phyloP scores from a whole-genome alignment of 2,329 filamentous ascomycete species.

The Xylariaceae sp. region DNA sequence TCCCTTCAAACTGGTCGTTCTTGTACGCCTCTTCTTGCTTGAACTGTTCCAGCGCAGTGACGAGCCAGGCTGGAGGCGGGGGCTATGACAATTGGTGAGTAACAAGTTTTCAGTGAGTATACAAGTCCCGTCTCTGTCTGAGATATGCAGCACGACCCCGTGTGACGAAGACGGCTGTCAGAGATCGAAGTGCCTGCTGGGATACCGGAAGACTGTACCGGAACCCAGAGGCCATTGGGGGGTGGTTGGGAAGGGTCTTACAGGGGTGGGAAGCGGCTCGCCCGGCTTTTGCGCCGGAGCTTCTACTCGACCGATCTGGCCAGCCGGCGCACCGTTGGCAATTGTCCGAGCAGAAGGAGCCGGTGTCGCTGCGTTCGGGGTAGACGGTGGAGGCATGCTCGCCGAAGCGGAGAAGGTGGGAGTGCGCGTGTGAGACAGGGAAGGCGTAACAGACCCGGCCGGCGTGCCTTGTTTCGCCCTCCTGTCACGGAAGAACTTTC shows the following conservation, averaged over 20 bases:
- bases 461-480: conserved; percentile 37
- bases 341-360: conserved; percentile 18
- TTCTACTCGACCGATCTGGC: conserved; percentile 62
- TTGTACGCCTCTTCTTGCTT: conserved; percentile 59
- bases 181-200: conserved; percentile 30
- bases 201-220: conserved; percentile 29
- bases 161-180: conserved; percentile 17
- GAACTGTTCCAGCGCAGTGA: conserved; percentile 64
- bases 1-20: conserved; percentile 77
- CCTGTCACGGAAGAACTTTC: conserved; percentile 56
- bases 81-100: conserved; percentile 50
- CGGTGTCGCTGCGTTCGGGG: conserved; percentile 26
- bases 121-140: conserved; percentile 8
- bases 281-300: conserved; percentile 57
- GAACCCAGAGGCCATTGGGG: conserved; percentile 17
- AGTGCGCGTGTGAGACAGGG: conserved; percentile 44
- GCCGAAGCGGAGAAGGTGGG: conserved; percentile 36
- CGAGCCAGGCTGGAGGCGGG: conserved; percentile 81
- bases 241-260: conserved; percentile 42
- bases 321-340: conserved; percentile 35
- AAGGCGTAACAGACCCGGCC: conserved; percentile 38
- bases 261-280: conserved; percentile 50
- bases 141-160: conserved; percentile 11
- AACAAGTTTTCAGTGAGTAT: conserved; percentile 13
- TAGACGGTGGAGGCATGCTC: conserved; percentile 32